phyloP scores from a whole-genome alignment of 345 rosid genomes.

The Camelina sativa region DNA sequence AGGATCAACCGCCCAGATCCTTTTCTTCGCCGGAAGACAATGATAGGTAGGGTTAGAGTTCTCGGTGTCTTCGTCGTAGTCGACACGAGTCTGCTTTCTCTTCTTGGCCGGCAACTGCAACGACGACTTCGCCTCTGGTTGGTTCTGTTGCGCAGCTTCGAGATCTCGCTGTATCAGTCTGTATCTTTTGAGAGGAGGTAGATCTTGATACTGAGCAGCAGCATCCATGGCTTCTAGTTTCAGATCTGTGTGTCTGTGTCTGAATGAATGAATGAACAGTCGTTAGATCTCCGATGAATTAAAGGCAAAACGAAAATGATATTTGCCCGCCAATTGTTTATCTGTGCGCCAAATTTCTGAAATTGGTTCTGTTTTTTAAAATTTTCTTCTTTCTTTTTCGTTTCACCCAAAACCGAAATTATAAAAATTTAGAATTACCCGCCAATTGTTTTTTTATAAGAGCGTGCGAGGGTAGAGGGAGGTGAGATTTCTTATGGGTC shows the following conservation, averaged over 20 bases:
- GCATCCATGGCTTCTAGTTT: conserved; percentile 52
- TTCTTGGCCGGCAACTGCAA: conserved; percentile 75
- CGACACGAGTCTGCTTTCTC: conserved; percentile 62
- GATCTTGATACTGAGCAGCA: conserved; percentile 50
- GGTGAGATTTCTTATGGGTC: not conserved
- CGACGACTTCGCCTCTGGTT: conserved; percentile 41
- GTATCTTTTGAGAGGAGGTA: conserved; percentile 84
- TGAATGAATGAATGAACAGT: conserved; percentile 3
- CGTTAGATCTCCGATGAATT: conserved; percentile 12
- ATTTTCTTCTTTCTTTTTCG: no score
- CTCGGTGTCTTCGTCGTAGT: conserved; percentile 10
- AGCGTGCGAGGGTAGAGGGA: not conserved
- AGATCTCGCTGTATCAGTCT: conserved; percentile 55
- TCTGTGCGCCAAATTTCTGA: conserved; percentile 21
- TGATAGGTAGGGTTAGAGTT: conserved; percentile 16
- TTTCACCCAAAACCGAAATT: conserved; percentile 1
- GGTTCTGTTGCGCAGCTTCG: conserved; percentile 35
- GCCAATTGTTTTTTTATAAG: not conserved
- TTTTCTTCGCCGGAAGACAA: conserved; percentile 84
- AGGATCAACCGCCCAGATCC: conserved; percentile 81
- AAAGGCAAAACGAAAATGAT: not conserved
- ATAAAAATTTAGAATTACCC: conserved; percentile 18
- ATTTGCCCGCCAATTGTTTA: conserved; percentile 16
- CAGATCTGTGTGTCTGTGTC: conserved; percentile 29
- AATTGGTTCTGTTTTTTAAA: not conserved